phyloP scores from a whole-genome alignment of 2,329 filamentous ascomycete species.

The Colletotrichum sp. region DNA sequence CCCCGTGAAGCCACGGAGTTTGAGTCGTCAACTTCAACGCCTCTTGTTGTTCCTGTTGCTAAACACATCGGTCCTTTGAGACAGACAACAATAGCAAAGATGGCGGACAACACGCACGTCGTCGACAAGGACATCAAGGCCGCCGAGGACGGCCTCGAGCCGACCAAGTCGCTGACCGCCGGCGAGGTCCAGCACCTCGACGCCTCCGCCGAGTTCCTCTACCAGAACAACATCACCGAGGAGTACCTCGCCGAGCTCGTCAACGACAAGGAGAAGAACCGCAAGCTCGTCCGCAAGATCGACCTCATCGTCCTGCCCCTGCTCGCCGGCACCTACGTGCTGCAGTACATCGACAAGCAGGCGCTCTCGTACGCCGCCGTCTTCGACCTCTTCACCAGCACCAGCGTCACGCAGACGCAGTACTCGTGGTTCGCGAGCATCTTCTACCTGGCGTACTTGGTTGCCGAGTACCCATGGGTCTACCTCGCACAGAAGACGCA shows the following conservation, averaged over 20 bases:
- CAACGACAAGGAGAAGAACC: constrained; percentile 38
- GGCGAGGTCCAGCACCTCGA: constrained; percentile 41
- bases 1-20: not conserved
- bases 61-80: not conserved
- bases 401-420: constrained; percentile 48
- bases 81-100: not conserved
- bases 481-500: constrained; percentile 38
- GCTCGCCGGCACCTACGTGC: constrained; percentile 52
- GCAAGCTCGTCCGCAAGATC: constrained; percentile 45
- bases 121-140: constrained; percentile 2
- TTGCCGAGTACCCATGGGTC: constrained; percentile 43
- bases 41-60: not conserved
- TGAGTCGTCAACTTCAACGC: not conserved
- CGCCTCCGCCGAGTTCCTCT: constrained; percentile 52
- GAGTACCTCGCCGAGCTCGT: constrained; percentile 48
- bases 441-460: constrained; percentile 57
- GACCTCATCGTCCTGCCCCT: constrained; percentile 57
- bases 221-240: constrained; percentile 48
- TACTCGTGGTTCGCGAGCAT: constrained; percentile 62
- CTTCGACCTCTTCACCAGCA: constrained; percentile 57
- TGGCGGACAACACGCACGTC: not conserved
- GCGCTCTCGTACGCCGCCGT: constrained; percentile 59
- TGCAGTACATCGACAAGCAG: constrained; percentile 64
- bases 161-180: constrained; percentile 12
- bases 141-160: constrained; percentile 17